Evolutionary conservation across 1,284 basidiomycete genomes (phyloP).

Genomic region (Cutaneotrichosporon sp.): DNA sequence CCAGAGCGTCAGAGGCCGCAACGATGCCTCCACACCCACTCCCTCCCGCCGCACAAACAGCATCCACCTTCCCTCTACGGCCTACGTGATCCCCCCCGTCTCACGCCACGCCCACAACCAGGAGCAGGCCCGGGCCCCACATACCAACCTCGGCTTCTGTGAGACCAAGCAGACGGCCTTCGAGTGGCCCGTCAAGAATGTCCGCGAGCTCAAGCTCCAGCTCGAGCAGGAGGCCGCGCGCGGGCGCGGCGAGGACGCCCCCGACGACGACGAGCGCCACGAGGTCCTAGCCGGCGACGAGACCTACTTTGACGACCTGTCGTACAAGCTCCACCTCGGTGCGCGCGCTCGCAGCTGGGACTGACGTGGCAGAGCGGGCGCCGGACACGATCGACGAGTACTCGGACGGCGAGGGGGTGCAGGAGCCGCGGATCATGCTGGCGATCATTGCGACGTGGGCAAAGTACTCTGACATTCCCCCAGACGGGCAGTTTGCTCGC

Average conservation of each 20-base stretch:
- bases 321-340: constrained; percentile 63
- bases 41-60: constrained; percentile 14
- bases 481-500: constrained; percentile 58
- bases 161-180: constrained; percentile 30
- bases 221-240: constrained; percentile 24
- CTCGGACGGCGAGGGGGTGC: not conserved
- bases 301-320: constrained; percentile 66
- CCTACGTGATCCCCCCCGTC: constrained; percentile 12
- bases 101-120: not conserved
- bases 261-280: constrained; percentile 55
- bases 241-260: constrained; percentile 18
- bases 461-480: constrained; percentile 19
- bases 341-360: constrained; percentile 10
- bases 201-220: constrained; percentile 25
- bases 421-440: constrained; percentile 24
- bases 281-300: constrained; percentile 64
- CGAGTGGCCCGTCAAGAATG: constrained; percentile 32
- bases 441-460: constrained; percentile 27
- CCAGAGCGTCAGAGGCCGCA: not conserved
- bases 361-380: constrained; percentile 21
- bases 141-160: constrained; percentile 14
- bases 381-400: not conserved
- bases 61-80: constrained; percentile 21
- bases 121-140: not conserved
- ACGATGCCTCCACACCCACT: constrained; percentile 18